Base-by-base conservation (phyloP, 202 grass and related monocot genomes). In the Alloteropsis angusta region DNA sequence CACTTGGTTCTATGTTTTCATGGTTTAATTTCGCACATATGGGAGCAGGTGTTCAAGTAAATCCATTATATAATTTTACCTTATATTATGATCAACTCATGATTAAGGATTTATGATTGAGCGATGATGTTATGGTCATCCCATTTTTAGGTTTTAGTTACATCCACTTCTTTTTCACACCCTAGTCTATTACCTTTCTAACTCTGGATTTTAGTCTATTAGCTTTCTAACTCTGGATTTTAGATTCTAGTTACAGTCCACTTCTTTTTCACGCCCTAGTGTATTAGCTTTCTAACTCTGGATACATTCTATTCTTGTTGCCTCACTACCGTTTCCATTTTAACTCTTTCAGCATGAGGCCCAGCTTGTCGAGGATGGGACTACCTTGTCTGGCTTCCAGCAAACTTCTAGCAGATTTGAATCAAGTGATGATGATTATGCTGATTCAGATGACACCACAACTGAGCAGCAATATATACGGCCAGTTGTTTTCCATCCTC, bases 391-490 rank as follows among this genome's bases (percentile, higher is more conserved):
- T 83, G 84, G 88, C 39, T 96, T 99, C 66, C 86, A 87, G 79
- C 92, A 80, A 82, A 86, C 76, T 25, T 88, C 80, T 56, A 91
- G 86, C 77, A 88, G 84, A 79, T 96, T 89, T 74, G 84, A 77
- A 42, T 99, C 96, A 56, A 96, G 96, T 28, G 92, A 99, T 61
- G 96, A 99, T 85, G 96, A 99, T 81, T 92, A 93, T 77, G 83
- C 52, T 0, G 90, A 99, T 79, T 89, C 88, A 22, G 92, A 99
- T 89, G 92, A 89, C 59, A 92, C 92, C n/a, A 74, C 89, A 83
- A 93, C 87, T 81, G 86, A 84, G 69, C 66, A 73, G 34, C 60
- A 76, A 75, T 83, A 86, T 72, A 60, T 79, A 60, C 60, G 68
- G 48, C 83, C 85, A 57, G 75, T 85, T 65, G 56, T 74, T 74